Base-by-base conservation (phyloP, 176 grass and related monocot species). In the Pontederia crassipes region DNA sequence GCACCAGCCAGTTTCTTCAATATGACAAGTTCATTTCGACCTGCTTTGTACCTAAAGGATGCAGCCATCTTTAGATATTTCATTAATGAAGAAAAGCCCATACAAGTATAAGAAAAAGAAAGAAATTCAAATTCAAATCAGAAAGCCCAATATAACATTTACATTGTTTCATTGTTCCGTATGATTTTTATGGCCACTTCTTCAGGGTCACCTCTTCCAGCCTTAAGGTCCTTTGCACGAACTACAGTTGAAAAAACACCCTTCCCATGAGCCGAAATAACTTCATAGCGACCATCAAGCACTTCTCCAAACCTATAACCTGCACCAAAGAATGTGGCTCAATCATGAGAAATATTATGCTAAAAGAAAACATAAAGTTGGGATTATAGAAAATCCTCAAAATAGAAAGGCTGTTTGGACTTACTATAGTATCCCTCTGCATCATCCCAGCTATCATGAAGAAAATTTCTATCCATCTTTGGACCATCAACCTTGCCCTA, bases 391-490 rank as follows among this genome's bases (percentile, higher is more conserved):
- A 16, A 61, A 29, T 32, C 3, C 13, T 10, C 17, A 35, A 13
- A 52, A 27, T 32, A 49, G 52, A 17, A 11, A 72, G 6, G 14
- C 12, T n/a, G 46, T 24, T 11, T 6, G 29, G 60, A 86, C 88
- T 86, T 79, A 98, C 88, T 81, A 70, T 98, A 98, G 70, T 98
- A 98, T 28, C 94, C 94, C 49, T 98, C 94, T 59, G 94, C 81
- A 83, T 98, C 94, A 77, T 98, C 94, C 94, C 94, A 98, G 70
- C 92, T 98, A 65, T 98, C 94, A 81, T 93, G 74, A 64, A 98
- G 77, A 75, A 68, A 79, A 67, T 65, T 92, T 79, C 67, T 88
- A 70, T 90, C 92, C 52, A 86, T 72, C 20, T 62, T 74, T 65
- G 91, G 56, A 28, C 71, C 77, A 27, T 93, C 88, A 66, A 66